Conservation (phyloP, 2,329 filamentous ascomycete species). For the Amauroascus verrucosus region DNA sequence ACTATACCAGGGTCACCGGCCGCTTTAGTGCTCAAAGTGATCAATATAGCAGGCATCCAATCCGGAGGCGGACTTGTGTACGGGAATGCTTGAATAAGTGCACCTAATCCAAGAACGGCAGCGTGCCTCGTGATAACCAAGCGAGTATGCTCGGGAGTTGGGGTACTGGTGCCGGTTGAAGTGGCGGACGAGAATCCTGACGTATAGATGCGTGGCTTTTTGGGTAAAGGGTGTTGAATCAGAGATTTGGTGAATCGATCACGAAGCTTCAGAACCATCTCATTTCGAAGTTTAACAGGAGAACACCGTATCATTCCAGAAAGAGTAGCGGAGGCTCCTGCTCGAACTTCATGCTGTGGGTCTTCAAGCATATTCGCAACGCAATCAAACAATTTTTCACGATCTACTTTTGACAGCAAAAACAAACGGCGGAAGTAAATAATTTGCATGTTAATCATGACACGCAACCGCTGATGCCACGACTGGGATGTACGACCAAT, state of each 20-base stretch:
- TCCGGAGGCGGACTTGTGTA: conserved; percentile 83
- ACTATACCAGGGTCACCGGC: conserved; percentile 85
- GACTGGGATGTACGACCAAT: conserved; percentile 75
- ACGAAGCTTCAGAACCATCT: conserved; percentile 65
- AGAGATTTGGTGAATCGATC: conserved; percentile 68
- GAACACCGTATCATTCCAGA: conserved; percentile 98
- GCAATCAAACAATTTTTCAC: conserved; percentile 73
- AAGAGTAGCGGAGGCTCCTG: conserved; percentile 82
- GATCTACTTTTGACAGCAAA: conserved; percentile 63
- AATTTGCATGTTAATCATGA: conserved; percentile 96
- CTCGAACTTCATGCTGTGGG: conserved; percentile 82
- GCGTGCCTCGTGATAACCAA: conserved; percentile 77
- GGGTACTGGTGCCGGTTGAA: conserved; percentile 39
- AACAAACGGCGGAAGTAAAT: conserved; percentile 96
- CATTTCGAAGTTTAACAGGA: conserved; percentile 64
- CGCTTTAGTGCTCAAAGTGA: conserved; percentile 71
- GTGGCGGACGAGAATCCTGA: conserved; percentile 33
- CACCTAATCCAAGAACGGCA: conserved; percentile 80
- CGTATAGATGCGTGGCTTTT: conserved; percentile 39
- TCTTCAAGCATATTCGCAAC: conserved; percentile 95
- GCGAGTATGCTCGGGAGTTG: conserved; percentile 50
- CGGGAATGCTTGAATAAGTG: conserved; percentile 88
- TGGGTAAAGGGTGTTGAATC: conserved; percentile 77
- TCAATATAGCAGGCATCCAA: conserved; percentile 91
- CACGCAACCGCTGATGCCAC: conserved; percentile 91